Evolutionary conservation across 2,329 filamentous ascomycete genomes (phyloP).

Genomic region (Onygena corvina): DNA sequence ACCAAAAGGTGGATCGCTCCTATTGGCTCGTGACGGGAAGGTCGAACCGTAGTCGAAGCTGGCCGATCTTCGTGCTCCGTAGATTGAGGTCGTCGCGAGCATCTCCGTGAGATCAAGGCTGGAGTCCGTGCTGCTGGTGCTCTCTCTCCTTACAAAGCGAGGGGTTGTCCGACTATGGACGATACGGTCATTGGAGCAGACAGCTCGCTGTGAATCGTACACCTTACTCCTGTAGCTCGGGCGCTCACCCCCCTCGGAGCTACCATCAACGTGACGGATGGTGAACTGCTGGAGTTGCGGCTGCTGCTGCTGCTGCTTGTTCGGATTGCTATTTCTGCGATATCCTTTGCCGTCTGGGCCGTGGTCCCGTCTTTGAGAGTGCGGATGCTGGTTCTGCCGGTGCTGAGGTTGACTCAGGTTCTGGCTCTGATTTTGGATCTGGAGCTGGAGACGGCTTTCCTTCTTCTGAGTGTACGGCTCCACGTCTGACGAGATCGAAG

Average conservation of each 20-base stretch:
- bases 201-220: conserved; percentile 24
- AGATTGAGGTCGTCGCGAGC: conserved; percentile 25
- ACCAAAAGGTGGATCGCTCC: conserved; percentile 1
- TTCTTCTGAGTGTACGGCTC: conserved; percentile 33
- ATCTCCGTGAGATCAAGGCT: conserved; percentile 59
- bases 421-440: neutral
- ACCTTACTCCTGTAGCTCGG: conserved; percentile 28
- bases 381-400: no score
- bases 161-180: conserved; percentile 32
- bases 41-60: conserved; percentile 35
- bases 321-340: conserved; percentile 71
- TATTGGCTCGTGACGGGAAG: conserved; percentile 1
- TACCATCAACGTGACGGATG: conserved; percentile 51
- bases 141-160: conserved; percentile 49
- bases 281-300: conserved; percentile 43
- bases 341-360: conserved; percentile 40
- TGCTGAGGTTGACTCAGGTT: no score
- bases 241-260: conserved; percentile 35
- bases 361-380: conserved; percentile 32
- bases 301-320: conserved; percentile 21
- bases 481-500: conserved; percentile 47
- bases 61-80: conserved; percentile 30
- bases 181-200: conserved; percentile 18
- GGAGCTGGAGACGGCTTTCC: conserved; percentile 1
- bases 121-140: conserved; percentile 63